Conservation (phyloP, 179 eudicot species). For the Silene vulgaris region DNA sequence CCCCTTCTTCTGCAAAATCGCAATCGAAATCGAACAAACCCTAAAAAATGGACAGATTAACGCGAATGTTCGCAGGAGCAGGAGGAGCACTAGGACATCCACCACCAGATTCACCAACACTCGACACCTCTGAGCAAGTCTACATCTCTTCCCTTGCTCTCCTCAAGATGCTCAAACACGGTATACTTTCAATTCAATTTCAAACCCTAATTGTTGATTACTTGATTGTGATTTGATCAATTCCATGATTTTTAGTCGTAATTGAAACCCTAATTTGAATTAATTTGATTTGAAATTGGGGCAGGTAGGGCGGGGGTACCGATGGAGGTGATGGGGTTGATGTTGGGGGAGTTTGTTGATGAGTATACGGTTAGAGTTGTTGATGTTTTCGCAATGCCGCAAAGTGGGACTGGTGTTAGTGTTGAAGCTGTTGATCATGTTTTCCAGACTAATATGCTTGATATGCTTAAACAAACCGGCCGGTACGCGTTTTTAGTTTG, state of each 20-base stretch:
- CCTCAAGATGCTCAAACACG: constrained; percentile 88
- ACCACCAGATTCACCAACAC: constrained; percentile 74
- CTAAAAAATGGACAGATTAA: constrained; percentile 41
- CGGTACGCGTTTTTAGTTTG: constrained; percentile 14
- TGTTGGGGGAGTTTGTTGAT: constrained; percentile 94
- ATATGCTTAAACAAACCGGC: constrained; percentile 27
- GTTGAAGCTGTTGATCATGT: constrained; percentile 91
- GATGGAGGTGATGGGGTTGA: constrained; percentile 96
- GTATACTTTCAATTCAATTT: constrained; percentile 28
- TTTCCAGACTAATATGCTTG: constrained; percentile 14
- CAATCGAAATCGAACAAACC: not conserved
- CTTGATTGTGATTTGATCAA: not conserved
- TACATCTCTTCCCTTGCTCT: constrained; percentile 92
- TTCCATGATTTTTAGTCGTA: not conserved
- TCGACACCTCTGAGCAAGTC: constrained; percentile 80
- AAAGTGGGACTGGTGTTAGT: constrained; percentile 97
- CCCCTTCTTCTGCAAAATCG: not conserved
- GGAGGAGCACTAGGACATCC: constrained; percentile 81
- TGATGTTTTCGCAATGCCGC: constrained; percentile 97
- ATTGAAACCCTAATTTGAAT: constrained; percentile 33
- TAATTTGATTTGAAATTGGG: constrained; percentile 31
- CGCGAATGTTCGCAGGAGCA: constrained; percentile 72
- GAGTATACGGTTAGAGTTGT: constrained; percentile 93
- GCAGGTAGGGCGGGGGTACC: constrained; percentile 94
- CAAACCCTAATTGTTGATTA: not conserved